Conservation (phyloP, 345 rosid genomes). For the Salix udensis region DNA sequence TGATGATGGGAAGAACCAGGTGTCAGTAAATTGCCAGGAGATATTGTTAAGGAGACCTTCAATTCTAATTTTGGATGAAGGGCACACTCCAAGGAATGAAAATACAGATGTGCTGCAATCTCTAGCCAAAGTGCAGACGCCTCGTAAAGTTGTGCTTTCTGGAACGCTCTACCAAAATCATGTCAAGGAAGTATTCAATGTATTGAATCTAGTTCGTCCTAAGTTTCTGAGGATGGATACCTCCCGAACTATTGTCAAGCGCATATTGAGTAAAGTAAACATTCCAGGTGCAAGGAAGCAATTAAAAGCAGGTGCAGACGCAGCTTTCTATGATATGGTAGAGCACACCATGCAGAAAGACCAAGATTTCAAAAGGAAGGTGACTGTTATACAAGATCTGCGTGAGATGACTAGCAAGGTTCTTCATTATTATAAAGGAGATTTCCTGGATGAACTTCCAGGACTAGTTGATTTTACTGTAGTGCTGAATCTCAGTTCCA, state of each 20-base stretch:
- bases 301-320: slow-evolving; percentile 36
- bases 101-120: slow-evolving; percentile 65
- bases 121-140: slow-evolving; percentile 75
- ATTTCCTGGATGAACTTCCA: slow-evolving; percentile 80
- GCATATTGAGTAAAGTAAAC: slow-evolving; percentile 64
- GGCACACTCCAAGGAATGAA: slow-evolving; percentile 83
- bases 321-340: slow-evolving; percentile 57
- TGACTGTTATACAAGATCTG: slow-evolving; percentile 63
- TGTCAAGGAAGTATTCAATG: slow-evolving; percentile 82
- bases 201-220: slow-evolving; percentile 81
- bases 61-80: slow-evolving; percentile 82
- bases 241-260: slow-evolving; percentile 41
- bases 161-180: slow-evolving; percentile 90
- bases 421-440: slow-evolving; percentile 89
- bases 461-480: slow-evolving; percentile 79
- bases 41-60: slow-evolving; percentile 66
- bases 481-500: slow-evolving; percentile 54
- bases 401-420: slow-evolving; percentile 76
- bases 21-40: slow-evolving; percentile 47
- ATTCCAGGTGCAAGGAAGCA: slow-evolving; percentile 47
- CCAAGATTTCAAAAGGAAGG: slow-evolving; percentile 48
- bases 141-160: slow-evolving; percentile 79
- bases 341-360: slow-evolving; percentile 65
- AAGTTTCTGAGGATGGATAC: slow-evolving; percentile 58
- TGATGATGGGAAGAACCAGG: slow-evolving; percentile 37